A percentile compares a stretch with the other conserved stretches of the same genome.
Evolutionary conservation across 805 yeast genomes (phyloP).

Genomic region (Candida multigemmis): DNA sequence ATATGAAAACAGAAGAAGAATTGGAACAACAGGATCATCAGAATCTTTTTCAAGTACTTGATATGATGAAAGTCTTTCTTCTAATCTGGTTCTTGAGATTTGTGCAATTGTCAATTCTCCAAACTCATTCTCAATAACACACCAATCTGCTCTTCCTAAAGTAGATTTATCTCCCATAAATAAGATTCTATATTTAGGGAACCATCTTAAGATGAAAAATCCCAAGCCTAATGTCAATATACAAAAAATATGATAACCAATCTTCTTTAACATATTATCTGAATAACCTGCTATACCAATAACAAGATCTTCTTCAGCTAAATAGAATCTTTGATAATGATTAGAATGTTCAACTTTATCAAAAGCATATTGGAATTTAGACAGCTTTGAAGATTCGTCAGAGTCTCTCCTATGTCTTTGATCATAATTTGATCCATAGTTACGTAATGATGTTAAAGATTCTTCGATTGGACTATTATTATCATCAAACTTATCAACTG

Average conservation of each 20-base stretch:
- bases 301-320: conserved; percentile 92
- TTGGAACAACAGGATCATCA: conserved; percentile 59
- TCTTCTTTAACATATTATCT: conserved; percentile 37
- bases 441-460: conserved; percentile 1
- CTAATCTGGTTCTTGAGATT: conserved; percentile 54
- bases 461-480: conserved; percentile 3
- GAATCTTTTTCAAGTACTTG: conserved; percentile 13
- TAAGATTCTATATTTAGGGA: conserved; percentile 65
- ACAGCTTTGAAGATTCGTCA: conserved; percentile 2
- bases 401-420: conserved; percentile 3
- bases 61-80: conserved; percentile 53
- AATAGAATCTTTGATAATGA: conserved; percentile 71
- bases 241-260: conserved; percentile 47
- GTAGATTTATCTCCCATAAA: conserved; percentile 59
- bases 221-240: conserved; percentile 59
- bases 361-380: conserved; percentile 6
- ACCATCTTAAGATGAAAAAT: conserved; percentile 74
- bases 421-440: background rate
- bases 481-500: conserved; percentile 36
- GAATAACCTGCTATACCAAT: conserved; percentile 89
- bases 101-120: conserved; percentile 67
- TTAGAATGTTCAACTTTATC: conserved; percentile 8
- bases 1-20: conserved; percentile 64
- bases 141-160: conserved; percentile 83
- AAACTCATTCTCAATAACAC: conserved; percentile 86